A percentile compares a stretch with the other conserved stretches of the same genome.
Evolutionary conservation across 2,329 filamentous ascomycete species (phyloP).

Genomic region (Alternaria consortialis): DNA sequence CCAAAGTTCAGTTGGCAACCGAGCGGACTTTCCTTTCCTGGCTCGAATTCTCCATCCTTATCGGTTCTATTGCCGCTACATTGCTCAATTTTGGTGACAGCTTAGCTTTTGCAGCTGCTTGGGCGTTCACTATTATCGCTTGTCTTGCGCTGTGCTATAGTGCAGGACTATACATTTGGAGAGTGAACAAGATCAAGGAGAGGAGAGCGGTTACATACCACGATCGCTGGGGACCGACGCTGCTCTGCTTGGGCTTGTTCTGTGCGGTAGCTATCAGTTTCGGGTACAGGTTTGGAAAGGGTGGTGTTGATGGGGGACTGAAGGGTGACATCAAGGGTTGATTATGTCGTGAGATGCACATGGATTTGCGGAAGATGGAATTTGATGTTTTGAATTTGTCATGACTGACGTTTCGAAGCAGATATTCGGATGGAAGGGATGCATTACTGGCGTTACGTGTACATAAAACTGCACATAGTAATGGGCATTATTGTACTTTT

Average conservation of each 20-base stretch:
- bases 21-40: slow-evolving; percentile 96
- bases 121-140: slow-evolving; percentile 83
- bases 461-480: slow-evolving; percentile 4
- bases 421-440: neutral
- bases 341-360: neutral
- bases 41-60: slow-evolving; percentile 96
- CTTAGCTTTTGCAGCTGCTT: slow-evolving; percentile 59
- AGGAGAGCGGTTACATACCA: slow-evolving; percentile 89
- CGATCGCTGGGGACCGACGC: slow-evolving; percentile 84
- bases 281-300: slow-evolving; percentile 72
- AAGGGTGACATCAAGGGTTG: slow-evolving; percentile 27
- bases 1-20: slow-evolving; percentile 96
- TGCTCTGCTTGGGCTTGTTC: slow-evolving; percentile 77
- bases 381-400: slow-evolving; percentile 1
- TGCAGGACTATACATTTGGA: slow-evolving; percentile 84
- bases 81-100: slow-evolving; percentile 53
- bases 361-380: neutral
- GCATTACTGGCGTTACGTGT: slow-evolving; percentile 3
- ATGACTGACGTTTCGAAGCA: neutral
- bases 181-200: slow-evolving; percentile 83
- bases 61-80: slow-evolving; percentile 65
- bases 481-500: slow-evolving; percentile 1
- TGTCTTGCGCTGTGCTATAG: slow-evolving; percentile 82
- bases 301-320: slow-evolving; percentile 58
- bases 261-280: slow-evolving; percentile 81